Conservation (phyloP, 2,329 filamentous ascomycete genomes). For the Penicillium sp. region DNA sequence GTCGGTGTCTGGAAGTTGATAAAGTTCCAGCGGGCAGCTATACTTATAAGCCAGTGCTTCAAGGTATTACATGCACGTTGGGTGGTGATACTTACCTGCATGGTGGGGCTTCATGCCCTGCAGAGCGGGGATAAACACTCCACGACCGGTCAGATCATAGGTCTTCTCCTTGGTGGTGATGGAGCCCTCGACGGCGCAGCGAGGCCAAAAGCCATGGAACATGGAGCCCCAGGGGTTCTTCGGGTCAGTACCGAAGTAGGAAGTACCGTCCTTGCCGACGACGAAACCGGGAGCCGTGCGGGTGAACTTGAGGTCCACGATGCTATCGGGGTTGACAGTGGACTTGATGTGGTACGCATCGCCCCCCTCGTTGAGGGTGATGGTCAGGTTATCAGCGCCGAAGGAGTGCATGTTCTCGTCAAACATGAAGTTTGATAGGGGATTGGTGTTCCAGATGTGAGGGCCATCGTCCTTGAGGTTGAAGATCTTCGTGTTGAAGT, state of each 20-base stretch:
- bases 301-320: constrained; percentile 82
- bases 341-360: constrained; percentile 85
- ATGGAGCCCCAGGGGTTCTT: constrained; percentile 85
- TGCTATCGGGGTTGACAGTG: constrained; percentile 69
- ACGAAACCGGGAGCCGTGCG: constrained; percentile 75
- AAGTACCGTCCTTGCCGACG: constrained; percentile 76
- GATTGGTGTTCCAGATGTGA: constrained; percentile 77
- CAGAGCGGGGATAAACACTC: constrained; percentile 75
- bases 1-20: constrained; percentile 81
- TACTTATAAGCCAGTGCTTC: not conserved
- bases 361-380: constrained; percentile 82
- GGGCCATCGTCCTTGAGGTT: constrained; percentile 67
- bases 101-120: constrained; percentile 99
- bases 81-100: constrained; percentile 53
- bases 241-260: constrained; percentile 80
- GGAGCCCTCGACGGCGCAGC: constrained; percentile 73
- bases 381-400: constrained; percentile 76
- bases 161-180: constrained; percentile 78
- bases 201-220: constrained; percentile 91
- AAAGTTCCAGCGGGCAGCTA: constrained; percentile 87
- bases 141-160: constrained; percentile 75
- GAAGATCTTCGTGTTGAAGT: constrained; percentile 94
- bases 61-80: not conserved
- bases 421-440: constrained; percentile 73
- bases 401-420: constrained; percentile 78